Conservation (phyloP, 768 basidiomycete genomes). For the Macrolepiota albuminosa region DNA sequence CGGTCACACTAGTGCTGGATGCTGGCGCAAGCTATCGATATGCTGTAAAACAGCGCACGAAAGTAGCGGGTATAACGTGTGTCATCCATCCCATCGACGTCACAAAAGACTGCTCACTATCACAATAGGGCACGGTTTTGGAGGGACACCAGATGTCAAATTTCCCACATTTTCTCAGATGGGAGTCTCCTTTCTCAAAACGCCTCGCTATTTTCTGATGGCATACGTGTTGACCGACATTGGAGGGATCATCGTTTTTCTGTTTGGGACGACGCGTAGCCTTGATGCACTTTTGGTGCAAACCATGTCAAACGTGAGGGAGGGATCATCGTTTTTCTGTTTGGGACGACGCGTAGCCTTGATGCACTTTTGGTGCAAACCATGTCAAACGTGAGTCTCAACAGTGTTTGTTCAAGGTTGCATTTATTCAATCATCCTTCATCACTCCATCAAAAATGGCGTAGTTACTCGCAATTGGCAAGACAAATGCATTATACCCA, state of each 20-base stretch:
- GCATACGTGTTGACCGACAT: slow-evolving; percentile 59
- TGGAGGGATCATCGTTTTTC: slow-evolving; percentile 66
- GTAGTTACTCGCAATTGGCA: neutral
- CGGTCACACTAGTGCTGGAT: slow-evolving; percentile 62
- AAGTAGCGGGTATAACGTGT: slow-evolving; percentile 68
- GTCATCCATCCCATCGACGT: slow-evolving; percentile 21
- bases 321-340: slow-evolving; percentile 61
- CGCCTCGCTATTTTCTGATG: slow-evolving; percentile 36
- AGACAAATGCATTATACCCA: slow-evolving; percentile 6
- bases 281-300: neutral
- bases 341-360: slow-evolving; percentile 44
- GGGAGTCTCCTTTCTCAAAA: slow-evolving; percentile 16
- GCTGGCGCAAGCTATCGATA: slow-evolving; percentile 68
- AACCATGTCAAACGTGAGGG: too few species aligned
- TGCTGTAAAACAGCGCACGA: slow-evolving; percentile 58
- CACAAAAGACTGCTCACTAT: neutral
- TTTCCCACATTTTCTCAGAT: slow-evolving; percentile 56
- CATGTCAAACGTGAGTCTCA: neutral
- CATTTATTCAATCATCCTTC: neutral
- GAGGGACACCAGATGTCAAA: slow-evolving; percentile 56
- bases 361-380: neutral
- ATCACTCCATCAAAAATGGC: neutral
- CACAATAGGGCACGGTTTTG: slow-evolving; percentile 53
- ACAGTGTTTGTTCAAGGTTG: neutral
- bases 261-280: slow-evolving; percentile 50